Evolutionary conservation across 352 stramenopile genomes (phyloP).

Genomic region (Globisporangium solare): DNA sequence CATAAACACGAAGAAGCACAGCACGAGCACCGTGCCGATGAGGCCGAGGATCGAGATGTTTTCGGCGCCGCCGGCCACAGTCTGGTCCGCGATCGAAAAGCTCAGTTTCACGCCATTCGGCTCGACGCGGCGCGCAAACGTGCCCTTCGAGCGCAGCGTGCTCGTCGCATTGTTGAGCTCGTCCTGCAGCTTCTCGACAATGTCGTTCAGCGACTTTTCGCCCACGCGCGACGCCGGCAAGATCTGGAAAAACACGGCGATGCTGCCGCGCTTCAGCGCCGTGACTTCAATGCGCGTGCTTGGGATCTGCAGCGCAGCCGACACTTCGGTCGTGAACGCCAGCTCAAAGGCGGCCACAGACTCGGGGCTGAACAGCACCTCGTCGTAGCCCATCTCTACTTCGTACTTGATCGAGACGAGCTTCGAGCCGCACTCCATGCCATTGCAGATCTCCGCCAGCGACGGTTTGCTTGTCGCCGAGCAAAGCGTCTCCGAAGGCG

Average conservation of each 20-base stretch:
- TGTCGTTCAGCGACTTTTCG: conserved; percentile 61
- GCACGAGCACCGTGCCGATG: conserved; percentile 53
- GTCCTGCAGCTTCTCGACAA: conserved; percentile 53
- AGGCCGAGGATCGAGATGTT: conserved; percentile 65
- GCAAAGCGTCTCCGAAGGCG: conserved; percentile 27
- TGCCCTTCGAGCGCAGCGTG: conserved; percentile 56
- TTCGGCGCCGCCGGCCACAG: conserved; percentile 46
- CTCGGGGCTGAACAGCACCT: conserved; percentile 59
- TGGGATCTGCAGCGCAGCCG: conserved; percentile 53
- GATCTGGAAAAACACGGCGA: conserved; percentile 65
- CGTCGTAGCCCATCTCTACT: conserved; percentile 73
- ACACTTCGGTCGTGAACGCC: conserved; percentile 62
- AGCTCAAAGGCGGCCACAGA: conserved; percentile 49
- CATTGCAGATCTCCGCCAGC: conserved; percentile 63
- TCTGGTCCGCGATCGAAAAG: conserved; percentile 66
- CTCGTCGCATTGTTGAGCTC: conserved; percentile 54
- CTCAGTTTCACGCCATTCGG: conserved; percentile 53
- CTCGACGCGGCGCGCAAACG: conserved; percentile 61
- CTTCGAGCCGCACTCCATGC: conserved; percentile 72
- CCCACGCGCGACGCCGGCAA: conserved; percentile 49
- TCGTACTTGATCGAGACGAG: conserved; percentile 60
- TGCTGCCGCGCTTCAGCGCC: conserved; percentile 48
- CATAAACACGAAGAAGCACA: conserved; percentile 47
- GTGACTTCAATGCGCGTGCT: conserved; percentile 51
- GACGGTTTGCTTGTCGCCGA: conserved; percentile 33